phyloP scores from a whole-genome alignment of 805 yeast genomes.

The Grigorovia transvaalensis region DNA sequence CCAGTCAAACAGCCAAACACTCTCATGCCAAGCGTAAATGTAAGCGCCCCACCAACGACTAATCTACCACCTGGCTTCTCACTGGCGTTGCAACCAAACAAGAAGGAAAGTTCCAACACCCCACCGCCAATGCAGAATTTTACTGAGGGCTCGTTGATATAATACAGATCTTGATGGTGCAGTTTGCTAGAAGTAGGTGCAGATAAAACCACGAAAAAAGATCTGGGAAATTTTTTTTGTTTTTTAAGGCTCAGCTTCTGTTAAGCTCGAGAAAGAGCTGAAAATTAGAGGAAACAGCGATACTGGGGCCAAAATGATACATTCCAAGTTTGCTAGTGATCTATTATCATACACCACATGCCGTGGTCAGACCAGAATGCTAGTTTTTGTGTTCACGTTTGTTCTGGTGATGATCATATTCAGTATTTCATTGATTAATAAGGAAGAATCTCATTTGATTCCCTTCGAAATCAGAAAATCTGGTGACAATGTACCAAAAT shows the following conservation, averaged over 20 bases:
- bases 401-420: neutral
- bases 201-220: neutral
- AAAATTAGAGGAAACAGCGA: no score
- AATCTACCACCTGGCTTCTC: conserved; percentile 36
- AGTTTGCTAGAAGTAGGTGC: neutral
- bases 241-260: no score
- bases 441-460: neutral
- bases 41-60: conserved; percentile 1
- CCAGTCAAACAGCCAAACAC: neutral
- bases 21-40: neutral
- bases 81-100: conserved; percentile 28
- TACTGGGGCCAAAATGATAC: no score
- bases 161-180: neutral
- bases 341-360: neutral
- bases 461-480: neutral
- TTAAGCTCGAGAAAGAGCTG: neutral
- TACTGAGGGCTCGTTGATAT: conserved; percentile 5
- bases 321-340: no score
- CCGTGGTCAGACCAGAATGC: neutral
- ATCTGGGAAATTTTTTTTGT: neutral
- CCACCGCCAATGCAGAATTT: neutral
- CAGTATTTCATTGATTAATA: neutral
- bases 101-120: conserved; percentile 5
- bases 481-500: neutral
- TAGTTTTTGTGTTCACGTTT: neutral